phyloP scores from a whole-genome alignment of 805 yeast species.

The Wickerhamomyces bovis region DNA sequence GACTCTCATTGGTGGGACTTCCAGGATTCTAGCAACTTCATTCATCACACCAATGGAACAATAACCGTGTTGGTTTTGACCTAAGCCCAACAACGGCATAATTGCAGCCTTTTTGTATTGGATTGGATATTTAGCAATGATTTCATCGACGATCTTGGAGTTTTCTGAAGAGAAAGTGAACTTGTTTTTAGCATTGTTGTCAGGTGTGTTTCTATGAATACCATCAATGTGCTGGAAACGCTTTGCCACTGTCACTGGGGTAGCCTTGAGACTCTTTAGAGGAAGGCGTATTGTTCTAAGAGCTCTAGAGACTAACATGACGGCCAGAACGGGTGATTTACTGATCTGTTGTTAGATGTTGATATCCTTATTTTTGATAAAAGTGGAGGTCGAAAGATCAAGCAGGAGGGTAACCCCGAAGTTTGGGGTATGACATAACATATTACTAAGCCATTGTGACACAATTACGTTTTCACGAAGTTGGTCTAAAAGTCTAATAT shows the following conservation, averaged over 20 bases:
- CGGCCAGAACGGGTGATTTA: background rate
- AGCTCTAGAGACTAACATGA: background rate
- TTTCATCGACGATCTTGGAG: slow-evolving; percentile 59
- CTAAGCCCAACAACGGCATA: slow-evolving; percentile 82
- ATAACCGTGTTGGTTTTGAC: slow-evolving; percentile 83
- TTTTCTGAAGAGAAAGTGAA: slow-evolving; percentile 70
- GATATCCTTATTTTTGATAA: background rate
- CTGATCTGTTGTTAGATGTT: background rate
- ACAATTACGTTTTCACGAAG: too few relatives aligned
- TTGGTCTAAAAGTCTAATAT: too few relatives aligned
- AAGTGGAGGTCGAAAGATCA: background rate
- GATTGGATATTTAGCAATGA: slow-evolving; percentile 75
- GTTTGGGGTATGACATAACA: too few relatives aligned
- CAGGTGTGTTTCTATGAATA: slow-evolving; percentile 68
- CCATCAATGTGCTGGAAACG: slow-evolving; percentile 19
- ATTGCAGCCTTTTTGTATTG: slow-evolving; percentile 85
- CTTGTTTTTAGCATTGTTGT: slow-evolving; percentile 60
- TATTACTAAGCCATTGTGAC: too few relatives aligned
- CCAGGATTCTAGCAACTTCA: slow-evolving; percentile 76
- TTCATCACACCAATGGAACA: slow-evolving; percentile 86
- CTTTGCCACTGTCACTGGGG: background rate
- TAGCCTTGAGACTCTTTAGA: background rate
- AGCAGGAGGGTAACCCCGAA: background rate
- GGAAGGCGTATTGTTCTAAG: background rate
- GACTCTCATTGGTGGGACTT: slow-evolving; percentile 92